Evolutionary conservation across 2,329 filamentous ascomycete species (phyloP), one percentile per base, ranked within the genome.

Genomic region (Nemania sp.): DNA sequence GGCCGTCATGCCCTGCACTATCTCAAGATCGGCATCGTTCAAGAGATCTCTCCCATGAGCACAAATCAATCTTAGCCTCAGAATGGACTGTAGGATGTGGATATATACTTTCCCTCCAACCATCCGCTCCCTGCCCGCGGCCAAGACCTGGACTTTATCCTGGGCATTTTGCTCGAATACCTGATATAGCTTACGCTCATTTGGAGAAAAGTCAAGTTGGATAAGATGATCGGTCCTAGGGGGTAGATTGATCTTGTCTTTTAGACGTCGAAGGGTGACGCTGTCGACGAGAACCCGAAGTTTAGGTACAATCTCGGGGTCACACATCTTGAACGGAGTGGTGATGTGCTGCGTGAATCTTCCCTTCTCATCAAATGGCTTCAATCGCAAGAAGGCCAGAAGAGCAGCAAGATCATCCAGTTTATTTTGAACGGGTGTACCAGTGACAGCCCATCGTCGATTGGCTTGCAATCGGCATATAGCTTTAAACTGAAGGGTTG

Each of bases 361-460:
- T 48, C 77, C 76, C 49, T 84, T 82, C 43, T 93, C 87, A 56
- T 96, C 86, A 66, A 97, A 97, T 0, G 93, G 93, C 64, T 86
- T 85, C 12, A 97, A 77, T 12, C 89, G 85, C 36, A 97, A 76
- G 66, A 97, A 97, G 26, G 87, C 89, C 54, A 96, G 85, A 2
- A 97, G 77, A 1, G 93, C 89, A 12, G 90, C 89, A 19, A 97
- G 79, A 69, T 99, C 94, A 61, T 95, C 91, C 2, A 97, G 79
- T 3, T 90, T 86, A 67, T 99, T 99, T 72, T 97, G 93, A 7
- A 97, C 90, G 0, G 92, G 94, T 0, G 94, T 97, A 49, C 93
- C 94, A 0, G 94, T 97, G n/a, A 97, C 90, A 2, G 92, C 93
- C 94, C 94, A 99, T 28, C 92, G 86, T 26, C 92, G 84, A 66